Evolutionary conservation across 768 basidiomycete species (phyloP), one percentile per base, ranked within the genome.

Genomic region (Astraeus odoratus): DNA sequence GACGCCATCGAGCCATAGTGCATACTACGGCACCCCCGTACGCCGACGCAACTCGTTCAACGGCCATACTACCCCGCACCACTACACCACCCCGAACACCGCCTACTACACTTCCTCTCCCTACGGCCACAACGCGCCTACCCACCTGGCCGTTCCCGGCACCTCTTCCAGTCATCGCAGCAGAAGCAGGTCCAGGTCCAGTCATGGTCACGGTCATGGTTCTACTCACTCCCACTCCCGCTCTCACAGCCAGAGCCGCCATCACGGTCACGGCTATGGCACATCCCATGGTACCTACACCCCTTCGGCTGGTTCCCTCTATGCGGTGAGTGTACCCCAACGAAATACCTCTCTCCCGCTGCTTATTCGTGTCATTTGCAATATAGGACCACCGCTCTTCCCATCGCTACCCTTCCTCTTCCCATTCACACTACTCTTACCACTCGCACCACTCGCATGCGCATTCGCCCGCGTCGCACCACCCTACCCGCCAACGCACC

Each of bases 311-410:
- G 30, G 42, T 2, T 48, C 26, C 39, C 40, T 26, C 42, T 37
- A 49, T 12, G 6, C 41, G 25, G 59, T 60, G 37, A 16, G 60
- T 60, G 10, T 15, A 3, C 16, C 9, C 33, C 19, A 0, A 5
- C 6, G 3, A 7, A n/a, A n/a, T n/a, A n/a, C n/a, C 37, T 16
- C 39, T 42, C 3, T 35, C 29, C 31, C n/a, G 9, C 23, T 26
- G 15, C 15, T n/a, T 44, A 40, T 18, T 30, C 20, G 22, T 29
- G 33, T 19, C 15, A 10, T 0, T 20, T 0, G 23, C 3, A 8
- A n/a, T 31, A 26, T 13, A 61, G 60, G 58, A 60, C 24, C 57
- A 56, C 42, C 42, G 57, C 29, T 43, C 55, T 37, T 51, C 50
- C 46, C 39, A 59, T 27, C 39, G 39, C 4, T 29, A 48, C 8